Conservation (phyloP, 495 filamentous ascomycete genomes). For the Hyaloscypha bicolor region DNA sequence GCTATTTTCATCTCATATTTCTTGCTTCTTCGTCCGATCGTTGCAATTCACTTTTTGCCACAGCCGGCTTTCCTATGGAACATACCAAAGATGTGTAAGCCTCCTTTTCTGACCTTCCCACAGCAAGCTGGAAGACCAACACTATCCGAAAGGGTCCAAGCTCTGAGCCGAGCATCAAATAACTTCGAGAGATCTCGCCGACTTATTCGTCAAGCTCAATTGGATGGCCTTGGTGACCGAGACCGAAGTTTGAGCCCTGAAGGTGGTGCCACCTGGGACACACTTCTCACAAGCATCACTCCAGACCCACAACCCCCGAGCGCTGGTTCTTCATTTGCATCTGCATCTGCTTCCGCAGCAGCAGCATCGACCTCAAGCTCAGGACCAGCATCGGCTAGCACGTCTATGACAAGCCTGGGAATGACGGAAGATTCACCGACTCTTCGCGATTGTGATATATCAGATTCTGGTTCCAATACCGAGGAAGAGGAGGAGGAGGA, state of each 20-base stretch:
- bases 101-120: constrained; percentile 8
- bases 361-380: constrained; percentile 21
- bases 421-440: constrained; percentile 7
- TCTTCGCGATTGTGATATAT: constrained; percentile 28
- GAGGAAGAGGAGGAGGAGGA: constrained; percentile 36
- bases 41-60: neutral
- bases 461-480: constrained; percentile 27
- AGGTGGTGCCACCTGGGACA: constrained; percentile 73
- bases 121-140: constrained; percentile 15
- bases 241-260: constrained; percentile 81
- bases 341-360: constrained; percentile 50
- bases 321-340: constrained; percentile 77
- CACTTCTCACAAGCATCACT: constrained; percentile 74
- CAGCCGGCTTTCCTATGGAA: neutral
- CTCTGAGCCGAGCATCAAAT: constrained; percentile 21
- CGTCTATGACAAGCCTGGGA: constrained; percentile 26
- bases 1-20: neutral
- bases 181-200: constrained; percentile 24
- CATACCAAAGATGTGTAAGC: neutral
- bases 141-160: constrained; percentile 19
- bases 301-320: constrained; percentile 82
- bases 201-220: constrained; percentile 30
- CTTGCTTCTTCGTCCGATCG: neutral
- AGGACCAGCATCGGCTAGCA: constrained; percentile 17
- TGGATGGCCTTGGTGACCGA: constrained; percentile 83